A percentile compares a stretch with the other conserved stretches of the same genome.
Evolutionary conservation across 257 asterid species (phyloP).

Genomic region (Solanum ahanhuiri): DNA sequence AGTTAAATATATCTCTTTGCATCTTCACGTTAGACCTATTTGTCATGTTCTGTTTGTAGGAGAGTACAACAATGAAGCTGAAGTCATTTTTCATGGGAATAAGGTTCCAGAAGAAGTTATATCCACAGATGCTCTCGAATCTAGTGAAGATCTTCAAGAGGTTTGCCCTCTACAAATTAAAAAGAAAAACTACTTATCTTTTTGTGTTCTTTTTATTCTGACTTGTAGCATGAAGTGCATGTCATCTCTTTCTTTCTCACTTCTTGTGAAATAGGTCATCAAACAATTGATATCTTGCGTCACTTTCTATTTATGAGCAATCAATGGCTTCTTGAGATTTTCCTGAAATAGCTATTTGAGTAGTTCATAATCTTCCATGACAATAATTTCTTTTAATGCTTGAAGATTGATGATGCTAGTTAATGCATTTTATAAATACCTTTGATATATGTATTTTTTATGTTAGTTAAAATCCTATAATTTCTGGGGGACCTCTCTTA

Average conservation of each 20-base stretch:
- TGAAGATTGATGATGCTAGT: not conserved
- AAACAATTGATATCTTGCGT: not conserved
- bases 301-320: not conserved
- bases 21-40: not conserved
- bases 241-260: not conserved
- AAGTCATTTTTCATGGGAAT: conserved; percentile 31
- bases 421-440: not conserved
- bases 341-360: not conserved
- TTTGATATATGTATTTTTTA: not conserved
- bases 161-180: not conserved
- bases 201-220: not conserved
- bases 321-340: not conserved
- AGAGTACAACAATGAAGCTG: conserved; percentile 23
- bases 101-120: conserved; percentile 33
- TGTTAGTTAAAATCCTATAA: not conserved
- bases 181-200: not conserved
- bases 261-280: not conserved
- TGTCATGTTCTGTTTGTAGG: conserved; percentile 21
- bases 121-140: conserved; percentile 8
- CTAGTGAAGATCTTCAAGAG: conserved; percentile 6
- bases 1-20: not conserved
- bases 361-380: not conserved
- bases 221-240: not conserved
- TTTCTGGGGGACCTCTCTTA: not conserved
- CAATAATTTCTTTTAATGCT: not conserved